Base-by-base conservation (phyloP, 1,139 yeast species). In the Suhomyces bokatorum region DNA sequence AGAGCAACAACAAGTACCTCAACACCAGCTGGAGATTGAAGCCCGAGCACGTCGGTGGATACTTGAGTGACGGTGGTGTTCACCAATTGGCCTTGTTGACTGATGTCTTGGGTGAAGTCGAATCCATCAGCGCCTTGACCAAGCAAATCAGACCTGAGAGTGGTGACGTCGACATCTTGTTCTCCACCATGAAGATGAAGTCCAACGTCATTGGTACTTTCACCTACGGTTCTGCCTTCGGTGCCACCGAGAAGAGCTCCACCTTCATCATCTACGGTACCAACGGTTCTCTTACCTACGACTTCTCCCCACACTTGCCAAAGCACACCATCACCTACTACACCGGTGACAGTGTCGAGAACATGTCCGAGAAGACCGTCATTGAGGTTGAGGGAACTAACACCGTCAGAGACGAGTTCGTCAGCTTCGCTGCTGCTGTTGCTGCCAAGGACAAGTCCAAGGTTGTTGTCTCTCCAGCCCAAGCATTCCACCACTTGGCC, bases 11-110 rank as follows among this genome's bases (percentile, higher is more conserved):
- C 67, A 82, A 85, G 62, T 90, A 88, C 63, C 68, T 84, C 51
- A 67, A 73, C 32, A 86, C 93, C 6, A 57, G 86, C 8, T 90
- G 98, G 98, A 83, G 98, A 75, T 78, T 77, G 61, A 76, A 83
- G 47, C 97, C 97, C 31, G 85, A 88, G 63, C 97, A 90, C 60
- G 78, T 89, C 52, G 97, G 97, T 46, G 97, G 97, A 0, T 89
- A 75, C 66, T 73, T 90, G 56, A 83, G 93, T 53, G 98, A 90
- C 60, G 97, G 97, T 57, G 97, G 97, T 62, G 98, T 90, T 12
- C 98, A 90, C 67, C 97, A 90, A 66, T 71, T 90, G 64, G 96
- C 96, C 3, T 70, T 88, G 37, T 77, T 90, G 56, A 88, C 96
- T 9, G 89, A 81, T 50, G 81, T 88, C n/a, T 73, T 90, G 48